Conservation (phyloP, 352 stramenopile genomes). For the Pilasporangium apinafurcum region DNA sequence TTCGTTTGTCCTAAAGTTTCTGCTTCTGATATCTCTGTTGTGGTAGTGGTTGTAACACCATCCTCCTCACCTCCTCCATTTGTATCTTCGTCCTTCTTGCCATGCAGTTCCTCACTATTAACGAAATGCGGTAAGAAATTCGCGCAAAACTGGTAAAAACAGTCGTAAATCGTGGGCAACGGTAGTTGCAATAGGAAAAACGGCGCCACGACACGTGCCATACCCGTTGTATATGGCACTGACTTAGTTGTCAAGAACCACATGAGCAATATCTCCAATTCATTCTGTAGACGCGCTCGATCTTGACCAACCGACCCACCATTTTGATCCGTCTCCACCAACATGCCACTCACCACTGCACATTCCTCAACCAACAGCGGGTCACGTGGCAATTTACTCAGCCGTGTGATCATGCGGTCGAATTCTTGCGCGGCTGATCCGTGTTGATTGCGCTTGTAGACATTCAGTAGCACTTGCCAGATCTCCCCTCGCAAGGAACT, state of each 20-base stretch:
- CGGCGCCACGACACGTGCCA: slow-evolving; percentile 66
- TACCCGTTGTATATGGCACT: slow-evolving; percentile 61
- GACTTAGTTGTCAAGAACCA: slow-evolving; percentile 83
- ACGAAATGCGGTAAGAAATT: slow-evolving; percentile 70
- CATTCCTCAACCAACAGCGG: slow-evolving; percentile 56
- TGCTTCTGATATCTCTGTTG: slow-evolving; percentile 16
- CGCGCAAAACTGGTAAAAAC: slow-evolving; percentile 81
- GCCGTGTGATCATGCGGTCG: slow-evolving; percentile 55
- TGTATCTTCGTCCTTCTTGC: too few relatives aligned
- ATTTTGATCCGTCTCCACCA: slow-evolving; percentile 18
- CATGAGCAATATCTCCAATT: slow-evolving; percentile 68
- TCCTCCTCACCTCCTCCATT: too few relatives aligned
- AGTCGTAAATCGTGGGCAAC: slow-evolving; percentile 77
- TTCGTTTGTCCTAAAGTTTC: slow-evolving; percentile 2
- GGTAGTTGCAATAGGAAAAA: slow-evolving; percentile 72
- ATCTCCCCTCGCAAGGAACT: slow-evolving; percentile 55
- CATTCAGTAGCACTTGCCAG: slow-evolving; percentile 78
- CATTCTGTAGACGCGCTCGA: slow-evolving; percentile 34
- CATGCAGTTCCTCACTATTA: slow-evolving; percentile 27
- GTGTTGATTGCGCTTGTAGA: slow-evolving; percentile 77
- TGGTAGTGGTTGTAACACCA: too few relatives aligned
- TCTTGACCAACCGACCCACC: slow-evolving; percentile 1
- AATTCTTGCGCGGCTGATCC: slow-evolving; percentile 64
- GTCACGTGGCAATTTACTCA: slow-evolving; percentile 60
- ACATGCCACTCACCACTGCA: slow-evolving; percentile 26